Evolutionary conservation across 345 rosid species (phyloP).

Genomic region (Mercurialis annua): DNA sequence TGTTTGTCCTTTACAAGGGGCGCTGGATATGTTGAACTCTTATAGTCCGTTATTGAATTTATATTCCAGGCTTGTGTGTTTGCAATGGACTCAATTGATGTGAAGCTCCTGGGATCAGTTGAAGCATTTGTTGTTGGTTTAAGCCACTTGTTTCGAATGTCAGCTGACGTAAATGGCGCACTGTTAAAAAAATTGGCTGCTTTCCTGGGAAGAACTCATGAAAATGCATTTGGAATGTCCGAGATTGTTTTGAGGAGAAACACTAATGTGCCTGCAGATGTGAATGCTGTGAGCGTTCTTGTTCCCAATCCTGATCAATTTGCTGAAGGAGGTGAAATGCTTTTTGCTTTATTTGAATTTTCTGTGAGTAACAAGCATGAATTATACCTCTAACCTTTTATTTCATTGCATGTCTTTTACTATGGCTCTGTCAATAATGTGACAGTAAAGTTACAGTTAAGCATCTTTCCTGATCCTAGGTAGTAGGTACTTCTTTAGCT

Average conservation of each 20-base stretch:
- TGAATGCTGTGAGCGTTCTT: conserved; percentile 74
- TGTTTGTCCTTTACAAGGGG: neutral
- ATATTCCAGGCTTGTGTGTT: conserved; percentile 31
- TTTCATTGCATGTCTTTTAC: neutral
- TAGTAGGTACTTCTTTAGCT: neutral
- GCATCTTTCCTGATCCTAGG: conserved; percentile 4
- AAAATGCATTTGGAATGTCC: conserved; percentile 54
- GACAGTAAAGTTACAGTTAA: neutral
- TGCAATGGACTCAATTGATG: conserved; percentile 22
- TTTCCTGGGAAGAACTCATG: conserved; percentile 49
- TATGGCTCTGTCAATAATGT: neutral
- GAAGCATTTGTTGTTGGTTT: conserved; percentile 86
- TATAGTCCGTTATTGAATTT: neutral
- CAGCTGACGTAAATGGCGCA: conserved; percentile 59
- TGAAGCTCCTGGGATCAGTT: conserved; percentile 54
- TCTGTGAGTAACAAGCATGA: neutral
- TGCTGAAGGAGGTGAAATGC: conserved; percentile 48
- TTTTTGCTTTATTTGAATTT: conserved; percentile 5
- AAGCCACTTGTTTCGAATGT: conserved; percentile 62
- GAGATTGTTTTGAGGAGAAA: conserved; percentile 78
- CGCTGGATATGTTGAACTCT: conserved; percentile 8
- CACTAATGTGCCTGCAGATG: conserved; percentile 58
- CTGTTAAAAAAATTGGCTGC: conserved; percentile 66
- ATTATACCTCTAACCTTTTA: neutral
- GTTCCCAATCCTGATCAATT: conserved; percentile 57